Base-by-base conservation (phyloP, 192 early-diverging fungal genomes). In the Radiomyces spectabilis region DNA sequence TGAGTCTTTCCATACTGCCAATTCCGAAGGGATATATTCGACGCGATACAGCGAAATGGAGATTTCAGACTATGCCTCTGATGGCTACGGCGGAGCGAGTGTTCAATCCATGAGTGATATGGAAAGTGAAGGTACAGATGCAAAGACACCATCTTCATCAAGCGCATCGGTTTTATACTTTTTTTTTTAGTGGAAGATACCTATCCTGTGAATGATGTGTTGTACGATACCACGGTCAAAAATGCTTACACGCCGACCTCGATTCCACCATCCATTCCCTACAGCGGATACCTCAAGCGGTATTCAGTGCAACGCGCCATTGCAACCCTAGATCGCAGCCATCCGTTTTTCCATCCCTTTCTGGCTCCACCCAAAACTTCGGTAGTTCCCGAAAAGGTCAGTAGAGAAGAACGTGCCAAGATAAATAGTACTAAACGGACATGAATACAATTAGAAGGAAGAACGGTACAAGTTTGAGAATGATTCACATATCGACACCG, bases 231-330 rank as follows among this genome's bases (percentile, higher is more conserved):
- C 25, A 45, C 16, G n/a, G n/a, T n/a, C n/a, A 35, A 35, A 8
- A 8, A 8, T 35, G 33, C 6, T 8, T 35, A 43, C 16, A 15
- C 16, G 6, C 34, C 18, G 16, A 29, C 55, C 9, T 50, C 67
- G 12, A 42, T 55, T 18, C 59, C 71, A 31, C 57, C 65, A 46
- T 79, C 80, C 16, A 82, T 82, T 52, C 78, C 80, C 3, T 82
- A 82, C 48, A 72, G 77, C 22, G 66, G 62, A 18, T 82, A 80
- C 41, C 71, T 82, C 7, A 76, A 65, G 24, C 41, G 78, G n/a
- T 80, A 73, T 48, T 41, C 41, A 19, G 59, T 77, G 10, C 53
- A 64, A 10, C 45, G 68, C 19, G 55, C 51, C n/a, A 38, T 40
- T 5, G 32, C 49, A 1, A 24, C 25, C n/a, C 26, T 39, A 21